Evolutionary conservation across 805 yeast species (phyloP).

Genomic region (Millerozyma acaciae): DNA sequence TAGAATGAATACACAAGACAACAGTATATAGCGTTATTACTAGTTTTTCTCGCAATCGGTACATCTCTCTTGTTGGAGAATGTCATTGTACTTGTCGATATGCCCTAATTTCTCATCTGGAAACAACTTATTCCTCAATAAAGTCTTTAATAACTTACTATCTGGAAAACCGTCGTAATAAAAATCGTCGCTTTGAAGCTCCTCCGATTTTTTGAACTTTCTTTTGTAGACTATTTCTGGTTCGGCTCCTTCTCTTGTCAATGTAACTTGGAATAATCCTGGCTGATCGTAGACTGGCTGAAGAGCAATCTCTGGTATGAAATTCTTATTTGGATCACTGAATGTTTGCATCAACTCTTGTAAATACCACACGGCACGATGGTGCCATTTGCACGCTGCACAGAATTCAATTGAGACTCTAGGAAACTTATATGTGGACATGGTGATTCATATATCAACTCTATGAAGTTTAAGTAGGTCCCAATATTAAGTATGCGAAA

Average conservation of each 20-base stretch:
- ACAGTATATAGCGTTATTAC: conserved; percentile 1
- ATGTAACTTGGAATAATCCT: conserved; percentile 21
- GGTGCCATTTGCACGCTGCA: conserved; percentile 82
- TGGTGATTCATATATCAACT: no score
- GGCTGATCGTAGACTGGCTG: conserved; percentile 22
- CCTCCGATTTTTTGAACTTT: conserved; percentile 38
- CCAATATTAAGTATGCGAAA: no score
- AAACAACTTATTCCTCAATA: conserved; percentile 55
- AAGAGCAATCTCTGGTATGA: conserved; percentile 42
- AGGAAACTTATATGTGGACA: conserved; percentile 40
- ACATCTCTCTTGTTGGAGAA: conserved; percentile 4
- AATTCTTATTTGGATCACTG: conserved; percentile 32
- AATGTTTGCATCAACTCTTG: conserved; percentile 87
- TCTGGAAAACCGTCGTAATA: conserved; percentile 80
- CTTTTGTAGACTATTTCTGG: conserved; percentile 45
- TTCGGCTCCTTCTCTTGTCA: conserved; percentile 5
- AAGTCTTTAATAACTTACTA: conserved; percentile 69
- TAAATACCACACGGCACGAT: conserved; percentile 82
- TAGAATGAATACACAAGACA: conserved; percentile 7
- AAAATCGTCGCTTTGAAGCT: conserved; percentile 23
- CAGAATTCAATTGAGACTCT: conserved; percentile 70
- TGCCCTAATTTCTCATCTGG: conserved; percentile 61
- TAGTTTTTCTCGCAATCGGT: conserved; percentile 1
- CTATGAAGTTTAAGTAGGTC: no score
- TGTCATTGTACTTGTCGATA: conserved; percentile 41